phyloP scores from a whole-genome alignment of 371 early-diverging fungal genomes.

The Basidiobolus meristosporus region DNA sequence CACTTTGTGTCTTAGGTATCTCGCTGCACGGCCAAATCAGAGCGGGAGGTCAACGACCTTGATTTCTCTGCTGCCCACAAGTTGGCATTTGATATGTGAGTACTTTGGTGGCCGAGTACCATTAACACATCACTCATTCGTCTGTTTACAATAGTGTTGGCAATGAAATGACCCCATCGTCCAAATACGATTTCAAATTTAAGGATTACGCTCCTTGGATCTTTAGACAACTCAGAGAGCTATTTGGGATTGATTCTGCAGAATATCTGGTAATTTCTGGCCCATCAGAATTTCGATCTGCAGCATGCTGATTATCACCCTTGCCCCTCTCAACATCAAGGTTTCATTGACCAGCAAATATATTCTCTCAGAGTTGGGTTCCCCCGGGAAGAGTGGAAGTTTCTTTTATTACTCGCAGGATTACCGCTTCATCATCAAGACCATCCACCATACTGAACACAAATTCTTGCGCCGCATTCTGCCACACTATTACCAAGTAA shows the following conservation, averaged over 20 bases:
- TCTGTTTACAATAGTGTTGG: conserved; percentile 33
- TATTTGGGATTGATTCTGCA: conserved; percentile 79
- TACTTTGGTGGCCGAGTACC: neutral
- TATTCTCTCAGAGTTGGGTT: conserved; percentile 85
- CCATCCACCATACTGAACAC: conserved; percentile 86
- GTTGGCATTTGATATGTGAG: conserved; percentile 77
- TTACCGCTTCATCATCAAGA: conserved; percentile 95
- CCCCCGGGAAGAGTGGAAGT: conserved; percentile 86
- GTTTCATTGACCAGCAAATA: conserved; percentile 89
- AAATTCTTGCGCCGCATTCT: conserved; percentile 74
- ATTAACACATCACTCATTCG: neutral
- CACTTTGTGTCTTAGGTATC: conserved; percentile 20
- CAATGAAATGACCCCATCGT: conserved; percentile 82
- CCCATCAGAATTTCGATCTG: too few species aligned
- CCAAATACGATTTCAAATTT: conserved; percentile 93
- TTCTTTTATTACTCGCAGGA: conserved; percentile 95
- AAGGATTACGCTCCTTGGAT: conserved; percentile 97
- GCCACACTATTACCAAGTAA: conserved; percentile 60
- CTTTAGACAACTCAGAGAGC: conserved; percentile 73
- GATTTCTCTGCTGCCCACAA: conserved; percentile 83
- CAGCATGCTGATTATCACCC: too few species aligned
- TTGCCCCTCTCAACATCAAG: too few species aligned
- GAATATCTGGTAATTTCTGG: conserved; percentile 77
- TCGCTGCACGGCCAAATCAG: conserved; percentile 68
- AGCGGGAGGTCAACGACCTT: conserved; percentile 37